Conservation (phyloP, 441 rosid genomes). For the Erysimum pusillum region DNA sequence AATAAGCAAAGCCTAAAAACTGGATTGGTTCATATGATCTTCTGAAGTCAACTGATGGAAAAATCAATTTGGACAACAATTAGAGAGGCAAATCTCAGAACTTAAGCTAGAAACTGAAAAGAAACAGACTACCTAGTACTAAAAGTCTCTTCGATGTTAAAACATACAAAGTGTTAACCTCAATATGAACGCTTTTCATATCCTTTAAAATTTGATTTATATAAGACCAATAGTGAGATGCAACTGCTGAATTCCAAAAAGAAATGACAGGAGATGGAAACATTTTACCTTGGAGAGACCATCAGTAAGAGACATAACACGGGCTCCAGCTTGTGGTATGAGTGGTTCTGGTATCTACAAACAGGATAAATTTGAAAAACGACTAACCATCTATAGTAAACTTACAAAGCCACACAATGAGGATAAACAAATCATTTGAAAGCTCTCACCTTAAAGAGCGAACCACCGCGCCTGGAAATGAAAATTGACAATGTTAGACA, state of each 20-base stretch:
- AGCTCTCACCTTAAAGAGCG: constrained; percentile 78
- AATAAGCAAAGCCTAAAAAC: neutral
- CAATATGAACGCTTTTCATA: neutral
- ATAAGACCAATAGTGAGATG: neutral
- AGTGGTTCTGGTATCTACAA: constrained; percentile 89
- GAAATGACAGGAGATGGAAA: constrained; percentile 4
- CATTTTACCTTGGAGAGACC: constrained; percentile 85
- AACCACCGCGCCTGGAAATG: constrained; percentile 73
- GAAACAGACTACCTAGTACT: constrained; percentile 5
- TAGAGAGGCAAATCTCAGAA: constrained; percentile 1
- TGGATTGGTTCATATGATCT: neutral
- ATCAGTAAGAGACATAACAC: constrained; percentile 94
- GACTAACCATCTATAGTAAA: constrained; percentile 18
- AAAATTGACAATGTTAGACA: constrained; percentile 41
- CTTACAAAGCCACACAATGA: constrained; percentile 36
- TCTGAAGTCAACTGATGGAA: neutral
- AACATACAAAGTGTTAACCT: neutral
- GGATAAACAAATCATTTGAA: constrained; percentile 34
- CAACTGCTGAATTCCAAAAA: constrained; percentile 1
- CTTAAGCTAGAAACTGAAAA: constrained; percentile 4
- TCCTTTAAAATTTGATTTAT: neutral
- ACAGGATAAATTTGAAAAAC: constrained; percentile 29
- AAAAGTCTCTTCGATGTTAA: constrained; percentile 1
- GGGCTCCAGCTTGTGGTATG: constrained; percentile 87
- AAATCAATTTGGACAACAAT: neutral